A percentile compares a stretch with the other conserved stretches of the same genome.
phyloP scores from a whole-genome alignment of 192 early-diverging fungal species.

The Backusella liffmaniae region DNA sequence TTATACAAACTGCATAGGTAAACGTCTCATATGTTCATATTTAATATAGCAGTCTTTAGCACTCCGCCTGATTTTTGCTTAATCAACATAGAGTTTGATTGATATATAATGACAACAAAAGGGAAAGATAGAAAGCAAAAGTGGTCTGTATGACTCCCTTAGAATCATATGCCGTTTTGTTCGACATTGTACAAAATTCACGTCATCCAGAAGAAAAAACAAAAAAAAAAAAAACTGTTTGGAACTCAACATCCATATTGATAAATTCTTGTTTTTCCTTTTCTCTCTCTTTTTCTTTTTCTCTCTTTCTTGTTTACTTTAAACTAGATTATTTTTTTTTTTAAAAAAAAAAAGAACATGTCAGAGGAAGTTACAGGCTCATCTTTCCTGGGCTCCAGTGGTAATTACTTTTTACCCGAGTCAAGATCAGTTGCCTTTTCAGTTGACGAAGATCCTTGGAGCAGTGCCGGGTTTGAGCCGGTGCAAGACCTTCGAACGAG shows the following conservation, averaged over 20 bases:
- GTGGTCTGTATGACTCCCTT: neutral
- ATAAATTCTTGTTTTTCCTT: neutral
- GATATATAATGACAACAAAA: neutral
- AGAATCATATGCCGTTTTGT: neutral
- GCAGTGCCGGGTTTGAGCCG: slow-evolving; percentile 3
- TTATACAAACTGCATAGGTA: no score
- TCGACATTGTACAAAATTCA: slow-evolving; percentile 3
- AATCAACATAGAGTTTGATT: no score
- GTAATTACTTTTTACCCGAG: slow-evolving; percentile 12
- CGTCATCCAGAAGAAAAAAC: neutral
- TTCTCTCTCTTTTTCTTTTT: neutral
- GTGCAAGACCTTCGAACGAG: neutral
- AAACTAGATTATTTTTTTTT: neutral
- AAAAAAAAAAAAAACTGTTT: neutral
- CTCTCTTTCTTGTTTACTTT: neutral
- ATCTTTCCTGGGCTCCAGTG: neutral
- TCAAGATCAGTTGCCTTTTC: slow-evolving; percentile 5
- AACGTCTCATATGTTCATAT: no score
- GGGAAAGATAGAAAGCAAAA: neutral
- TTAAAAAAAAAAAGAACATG: neutral
- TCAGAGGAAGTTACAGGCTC: neutral
- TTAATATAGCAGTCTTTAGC: no score
- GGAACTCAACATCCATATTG: neutral
- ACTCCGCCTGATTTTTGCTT: no score
- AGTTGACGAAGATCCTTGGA: slow-evolving; percentile 30